These are phyloP conservation scores for Russula sp. DNA, from an alignment of 768 basidiomycete species.

Conservation along the genomic window DNA sequence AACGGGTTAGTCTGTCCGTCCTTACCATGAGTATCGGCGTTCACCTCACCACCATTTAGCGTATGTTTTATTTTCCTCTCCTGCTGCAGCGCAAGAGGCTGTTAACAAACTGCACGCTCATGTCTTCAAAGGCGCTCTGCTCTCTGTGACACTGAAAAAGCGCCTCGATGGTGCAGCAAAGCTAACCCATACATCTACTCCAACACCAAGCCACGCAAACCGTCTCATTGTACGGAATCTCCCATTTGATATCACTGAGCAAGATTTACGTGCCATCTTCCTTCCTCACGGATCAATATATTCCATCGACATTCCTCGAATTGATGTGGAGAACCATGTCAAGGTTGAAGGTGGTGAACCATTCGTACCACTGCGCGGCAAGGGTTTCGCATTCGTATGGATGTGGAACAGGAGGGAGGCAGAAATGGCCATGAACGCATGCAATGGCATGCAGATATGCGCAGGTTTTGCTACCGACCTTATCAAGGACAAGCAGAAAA, in stretches of 20 bases:
- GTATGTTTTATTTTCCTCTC: constrained; percentile 63
- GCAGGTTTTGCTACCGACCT: constrained; percentile 25
- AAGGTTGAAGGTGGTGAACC: constrained; percentile 26
- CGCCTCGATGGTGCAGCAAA: constrained; percentile 63
- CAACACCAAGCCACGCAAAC: constrained; percentile 60
- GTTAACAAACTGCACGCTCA: constrained; percentile 83
- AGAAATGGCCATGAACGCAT: constrained; percentile 29
- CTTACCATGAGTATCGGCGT: neutral
- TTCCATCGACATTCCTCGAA: constrained; percentile 71
- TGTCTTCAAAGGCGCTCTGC: constrained; percentile 80
- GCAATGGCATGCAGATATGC: constrained; percentile 20
- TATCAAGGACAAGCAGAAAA: constrained; percentile 29
- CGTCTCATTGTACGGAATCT: constrained; percentile 90
- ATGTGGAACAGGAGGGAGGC: constrained; percentile 78
- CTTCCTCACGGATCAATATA: constrained; percentile 82
- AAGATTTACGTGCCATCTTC: constrained; percentile 81
- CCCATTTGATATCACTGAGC: constrained; percentile 73
- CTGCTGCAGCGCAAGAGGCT: constrained; percentile 60
- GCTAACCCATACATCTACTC: constrained; percentile 24
- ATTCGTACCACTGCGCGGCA: constrained; percentile 32
- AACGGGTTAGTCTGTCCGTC: constrained; percentile 36
- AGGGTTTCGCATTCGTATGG: constrained; percentile 95
- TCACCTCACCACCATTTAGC: constrained; percentile 35
- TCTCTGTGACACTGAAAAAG: constrained; percentile 87
- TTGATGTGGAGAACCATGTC: constrained; percentile 26